Evolutionary conservation across 164 flowering plant species (phyloP).

Genomic region (Stephania yunnanensis): DNA sequence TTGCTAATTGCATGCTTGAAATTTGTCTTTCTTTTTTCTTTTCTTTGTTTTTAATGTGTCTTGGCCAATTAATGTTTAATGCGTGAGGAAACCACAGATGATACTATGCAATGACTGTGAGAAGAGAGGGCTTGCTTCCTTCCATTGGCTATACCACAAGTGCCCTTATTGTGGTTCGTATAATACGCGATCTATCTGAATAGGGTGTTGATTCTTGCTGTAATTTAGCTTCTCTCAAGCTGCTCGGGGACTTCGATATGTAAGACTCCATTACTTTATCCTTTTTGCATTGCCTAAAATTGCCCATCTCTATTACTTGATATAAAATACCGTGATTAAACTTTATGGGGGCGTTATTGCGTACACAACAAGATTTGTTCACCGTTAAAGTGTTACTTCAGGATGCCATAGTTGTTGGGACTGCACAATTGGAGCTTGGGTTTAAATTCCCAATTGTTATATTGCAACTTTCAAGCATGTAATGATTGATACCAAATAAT

Average conservation of each 20-base stretch:
- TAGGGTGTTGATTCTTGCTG: not conserved
- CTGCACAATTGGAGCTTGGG: not conserved
- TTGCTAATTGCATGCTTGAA: not conserved
- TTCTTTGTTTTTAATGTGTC: not conserved
- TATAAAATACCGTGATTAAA: not conserved
- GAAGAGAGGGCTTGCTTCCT: constrained; percentile 64
- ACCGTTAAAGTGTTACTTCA: too few species aligned
- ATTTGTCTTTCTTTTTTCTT: not conserved
- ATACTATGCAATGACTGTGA: constrained; percentile 88
- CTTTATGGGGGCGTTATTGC: not conserved
- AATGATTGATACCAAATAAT: not conserved
- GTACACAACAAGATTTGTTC: too few species aligned
- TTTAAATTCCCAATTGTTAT: not conserved
- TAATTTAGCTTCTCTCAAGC: not conserved
- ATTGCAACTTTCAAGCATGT: not conserved
- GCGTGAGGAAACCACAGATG: constrained; percentile 33
- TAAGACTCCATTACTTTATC: not conserved
- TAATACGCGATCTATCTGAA: constrained; percentile 67
- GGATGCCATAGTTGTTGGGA: not conserved
- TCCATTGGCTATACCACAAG: constrained; percentile 82
- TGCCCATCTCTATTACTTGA: not conserved
- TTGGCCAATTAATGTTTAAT: not conserved
- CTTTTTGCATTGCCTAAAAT: not conserved
- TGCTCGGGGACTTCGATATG: not conserved
- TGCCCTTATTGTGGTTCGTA: constrained; percentile 77